Percentiles rank a stretch among this genome's conserved stretches.
These are phyloP conservation scores for Dactylis glomerata DNA, from an alignment of 176 grass and related monocot species.

Conservation along the genomic window DNA sequence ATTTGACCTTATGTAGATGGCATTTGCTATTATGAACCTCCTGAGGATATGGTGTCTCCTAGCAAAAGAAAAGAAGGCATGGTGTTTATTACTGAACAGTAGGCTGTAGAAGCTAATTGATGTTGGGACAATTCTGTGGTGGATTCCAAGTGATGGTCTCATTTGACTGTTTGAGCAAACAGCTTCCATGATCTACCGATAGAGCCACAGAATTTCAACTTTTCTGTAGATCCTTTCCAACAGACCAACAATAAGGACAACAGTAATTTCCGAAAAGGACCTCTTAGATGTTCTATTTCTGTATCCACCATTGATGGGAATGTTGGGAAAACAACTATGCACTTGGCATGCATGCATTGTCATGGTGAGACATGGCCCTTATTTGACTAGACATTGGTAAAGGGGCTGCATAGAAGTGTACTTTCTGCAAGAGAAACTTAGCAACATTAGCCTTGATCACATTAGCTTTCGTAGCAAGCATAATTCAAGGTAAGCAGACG, in stretches of 20 bases:
- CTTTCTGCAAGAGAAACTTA: slow-evolving; percentile 6
- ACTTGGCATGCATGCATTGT: background rate
- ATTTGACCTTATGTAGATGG: slow-evolving; percentile 5
- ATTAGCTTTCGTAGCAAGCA: slow-evolving; percentile 1
- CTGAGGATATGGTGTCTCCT: background rate
- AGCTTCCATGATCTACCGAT: background rate
- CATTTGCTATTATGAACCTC: slow-evolving; percentile 12
- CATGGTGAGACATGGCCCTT: background rate
- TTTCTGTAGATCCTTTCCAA: background rate
- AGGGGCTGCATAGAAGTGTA: slow-evolving; percentile 6
- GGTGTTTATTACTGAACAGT: background rate
- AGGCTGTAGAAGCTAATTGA: background rate
- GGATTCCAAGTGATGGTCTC: background rate
- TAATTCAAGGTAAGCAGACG: background rate
- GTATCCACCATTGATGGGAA: background rate
- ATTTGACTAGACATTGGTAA: background rate
- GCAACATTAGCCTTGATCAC: background rate
- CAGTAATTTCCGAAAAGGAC: background rate
- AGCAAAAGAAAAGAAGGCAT: background rate
- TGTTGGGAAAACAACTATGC: background rate
- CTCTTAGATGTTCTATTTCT: background rate
- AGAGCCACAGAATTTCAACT: background rate
- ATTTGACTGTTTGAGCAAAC: background rate
- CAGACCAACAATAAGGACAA: background rate
- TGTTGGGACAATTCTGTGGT: background rate